Evolutionary conservation across 345 rosid species (phyloP), one percentile per base, ranked within the genome.

Genomic region (Turnera subulata): DNA sequence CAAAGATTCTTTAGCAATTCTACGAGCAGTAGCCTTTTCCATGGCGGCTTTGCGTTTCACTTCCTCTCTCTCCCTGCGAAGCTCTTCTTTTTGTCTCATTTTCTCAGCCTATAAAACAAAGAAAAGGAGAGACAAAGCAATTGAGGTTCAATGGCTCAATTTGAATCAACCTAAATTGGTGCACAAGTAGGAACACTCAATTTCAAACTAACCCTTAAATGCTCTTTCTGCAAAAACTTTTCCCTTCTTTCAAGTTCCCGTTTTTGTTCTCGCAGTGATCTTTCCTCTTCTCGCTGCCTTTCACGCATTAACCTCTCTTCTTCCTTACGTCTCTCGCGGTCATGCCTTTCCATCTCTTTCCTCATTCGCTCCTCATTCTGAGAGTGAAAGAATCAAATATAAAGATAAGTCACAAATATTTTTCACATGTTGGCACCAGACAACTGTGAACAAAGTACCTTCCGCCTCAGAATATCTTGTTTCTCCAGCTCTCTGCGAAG

Each of bases 21-120:
- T 88, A 55, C 97, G 92, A 40, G 99, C 97, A 73, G 96, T 84
- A 54, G 99, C 99, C 76, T 79, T 94, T 85, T 94, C 97, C 70
- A 84, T 64, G 26, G 99, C 99, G 77, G 85, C 67, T 72, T 82
- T 89, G 52, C 85, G 96, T 70, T 78, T 88, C 73, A 78, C 80
- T 55, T 78, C 96, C 55, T 90, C 97, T 79, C 62, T 90, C 80
- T 90, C 99, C 51, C 78, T 83, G 35, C 91, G 92, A 53, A 76
- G 82, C 68, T 94, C 99, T 58, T 94, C 99, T 63, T 80, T 94
- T 67, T 81, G 95, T 71, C 79, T 85, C 77, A 52, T 72, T 68
- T 82, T 94, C 77, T 94, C 99, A 65, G 93, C 93, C 99, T 94
- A 69, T 18, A 61, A 42, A 50, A 58, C 55, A 49, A 46, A n/a